Evolutionary conservation across 208 protist species (phyloP), one percentile per base, ranked within the genome.

Genomic region (Trypanosoma cruzi): DNA sequence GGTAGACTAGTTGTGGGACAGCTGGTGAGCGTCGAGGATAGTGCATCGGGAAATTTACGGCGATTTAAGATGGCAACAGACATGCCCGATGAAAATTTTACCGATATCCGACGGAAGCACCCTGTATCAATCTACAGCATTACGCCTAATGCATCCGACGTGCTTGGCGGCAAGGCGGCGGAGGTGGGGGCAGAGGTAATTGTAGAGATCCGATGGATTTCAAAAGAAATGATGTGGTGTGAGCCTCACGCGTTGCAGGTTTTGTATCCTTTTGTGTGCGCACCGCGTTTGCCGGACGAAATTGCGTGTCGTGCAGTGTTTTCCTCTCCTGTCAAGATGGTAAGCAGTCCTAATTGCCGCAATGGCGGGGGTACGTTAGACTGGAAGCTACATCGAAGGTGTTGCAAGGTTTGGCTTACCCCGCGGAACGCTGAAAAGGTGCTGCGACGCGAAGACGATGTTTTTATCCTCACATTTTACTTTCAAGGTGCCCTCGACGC

Each of bases 241-340:
- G 24, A 18, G n/a, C 26, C 58, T 1, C 59, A 61, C 20, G 20
- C n/a, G 11, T 32, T 69, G 6, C 62, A 78, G 2, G 57, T 90
- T 5, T 65, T 77, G 7, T 93, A 87, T 65, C 79, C 84, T 0
- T 85, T 87, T 54, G 83, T 75, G 64, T 93, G 88, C 61, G 66
- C 80, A 0, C 88, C 88, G 0, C 74, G 82, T 22, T 54, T 72
- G 2, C 88, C 88, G 0, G 82, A 88, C n/a, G 36, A 67, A 40
- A 63, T 93, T 18, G 67, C 71, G 0, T 86, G 77, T 36, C 69
- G 66, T 29, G 72, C 69, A 4, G 59, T 80, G 58, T 84, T 93
- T 14, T 60, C 29, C 32, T 53, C 52, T 20, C 46, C 48, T 8
- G 72, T 89, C 7, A 62, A 68, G 0, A 61, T 84, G 37, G 81